Percentiles rank a stretch among this genome's conserved stretches.
These are phyloP conservation scores for Zoysia japonica DNA, from an alignment of 176 grass and related monocot species.

Conservation along the genomic window DNA sequence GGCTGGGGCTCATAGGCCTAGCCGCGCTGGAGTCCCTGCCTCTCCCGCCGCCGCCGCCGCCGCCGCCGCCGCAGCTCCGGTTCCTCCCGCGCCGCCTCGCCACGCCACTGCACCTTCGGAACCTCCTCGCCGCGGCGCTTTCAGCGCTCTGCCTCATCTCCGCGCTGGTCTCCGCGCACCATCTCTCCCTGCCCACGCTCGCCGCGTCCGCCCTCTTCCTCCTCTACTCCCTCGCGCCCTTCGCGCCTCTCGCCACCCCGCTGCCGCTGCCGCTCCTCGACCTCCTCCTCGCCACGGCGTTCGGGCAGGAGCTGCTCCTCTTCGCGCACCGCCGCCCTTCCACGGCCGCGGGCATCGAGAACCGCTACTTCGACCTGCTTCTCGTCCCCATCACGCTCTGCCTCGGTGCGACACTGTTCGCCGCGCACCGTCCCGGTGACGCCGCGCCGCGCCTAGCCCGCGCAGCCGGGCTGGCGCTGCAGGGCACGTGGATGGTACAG, in stretches of 20 bases:
- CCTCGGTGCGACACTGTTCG: conserved; percentile 61
- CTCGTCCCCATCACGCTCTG: conserved; percentile 79
- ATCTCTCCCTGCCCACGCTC: conserved; percentile 69
- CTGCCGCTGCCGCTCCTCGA: conserved; percentile 65
- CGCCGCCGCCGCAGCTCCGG: conserved; percentile 18
- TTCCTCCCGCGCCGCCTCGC: conserved; percentile 27
- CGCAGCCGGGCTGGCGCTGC: conserved; percentile 72
- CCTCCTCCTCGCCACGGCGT: conserved; percentile 75
- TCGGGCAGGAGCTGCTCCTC: conserved; percentile 70
- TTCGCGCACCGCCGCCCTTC: conserved; percentile 67
- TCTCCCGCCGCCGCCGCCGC: conserved; percentile 11
- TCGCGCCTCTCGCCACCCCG: conserved; percentile 49
- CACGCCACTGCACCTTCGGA: conserved; percentile 49
- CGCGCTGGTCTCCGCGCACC: conserved; percentile 47
- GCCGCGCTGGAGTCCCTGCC: conserved; percentile 59
- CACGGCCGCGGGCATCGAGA: conserved; percentile 80
- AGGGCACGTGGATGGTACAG: conserved; percentile 96
- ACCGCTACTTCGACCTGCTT: conserved; percentile 92
- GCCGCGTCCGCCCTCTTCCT: conserved; percentile 72
- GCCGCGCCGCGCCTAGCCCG: conserved; percentile 49
- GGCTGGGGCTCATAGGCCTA: conserved; percentile 69
- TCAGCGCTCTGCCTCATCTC: conserved; percentile 59
- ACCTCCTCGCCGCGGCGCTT: conserved; percentile 37
- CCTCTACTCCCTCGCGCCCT: conserved; percentile 66
- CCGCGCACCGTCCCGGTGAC: conserved; percentile 54